phyloP scores from a whole-genome alignment of 1,284 basidiomycete genomes.

The Cerrena zonata region DNA sequence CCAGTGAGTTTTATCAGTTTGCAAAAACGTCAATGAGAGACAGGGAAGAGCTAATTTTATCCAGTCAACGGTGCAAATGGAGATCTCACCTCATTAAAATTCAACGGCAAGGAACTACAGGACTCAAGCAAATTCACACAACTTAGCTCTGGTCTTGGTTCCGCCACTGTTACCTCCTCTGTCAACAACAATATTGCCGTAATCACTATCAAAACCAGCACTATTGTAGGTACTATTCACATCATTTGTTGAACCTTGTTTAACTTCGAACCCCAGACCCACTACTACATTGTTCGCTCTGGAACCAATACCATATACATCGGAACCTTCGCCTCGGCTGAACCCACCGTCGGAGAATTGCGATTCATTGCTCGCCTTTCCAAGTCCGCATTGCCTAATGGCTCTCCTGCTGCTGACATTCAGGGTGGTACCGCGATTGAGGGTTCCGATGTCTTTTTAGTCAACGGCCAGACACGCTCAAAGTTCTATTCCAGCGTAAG shows the following conservation, averaged over 20 bases:
- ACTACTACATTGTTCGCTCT: slow-evolving; percentile 39
- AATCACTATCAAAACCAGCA: slow-evolving; percentile 37
- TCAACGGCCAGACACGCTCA: slow-evolving; percentile 43
- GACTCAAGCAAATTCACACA: slow-evolving; percentile 41
- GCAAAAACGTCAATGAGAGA: not conserved
- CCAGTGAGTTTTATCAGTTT: slow-evolving; percentile 28
- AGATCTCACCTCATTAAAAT: slow-evolving; percentile 40
- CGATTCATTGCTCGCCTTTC: slow-evolving; percentile 44
- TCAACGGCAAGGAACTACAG: slow-evolving; percentile 41
- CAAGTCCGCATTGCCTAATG: slow-evolving; percentile 37
- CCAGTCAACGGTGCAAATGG: slow-evolving; percentile 38
- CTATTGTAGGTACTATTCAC: slow-evolving; percentile 31
- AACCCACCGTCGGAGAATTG: slow-evolving; percentile 42
- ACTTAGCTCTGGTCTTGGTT: slow-evolving; percentile 43
- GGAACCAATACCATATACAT: slow-evolving; percentile 40
- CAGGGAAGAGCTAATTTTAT: not conserved
- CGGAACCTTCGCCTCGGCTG: slow-evolving; percentile 39
- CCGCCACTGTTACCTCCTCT: slow-evolving; percentile 36
- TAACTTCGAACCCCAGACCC: slow-evolving; percentile 26
- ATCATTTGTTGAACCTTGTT: not conserved
- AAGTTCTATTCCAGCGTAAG: slow-evolving; percentile 45
- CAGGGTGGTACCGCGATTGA: slow-evolving; percentile 39
- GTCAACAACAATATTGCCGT: slow-evolving; percentile 35
- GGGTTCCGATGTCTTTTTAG: slow-evolving; percentile 39
- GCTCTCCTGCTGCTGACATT: slow-evolving; percentile 31